A percentile compares a stretch with the other conserved stretches of the same genome.
Conservation (phyloP, 768 basidiomycete species). For the Gelatoporia subvermispora region DNA sequence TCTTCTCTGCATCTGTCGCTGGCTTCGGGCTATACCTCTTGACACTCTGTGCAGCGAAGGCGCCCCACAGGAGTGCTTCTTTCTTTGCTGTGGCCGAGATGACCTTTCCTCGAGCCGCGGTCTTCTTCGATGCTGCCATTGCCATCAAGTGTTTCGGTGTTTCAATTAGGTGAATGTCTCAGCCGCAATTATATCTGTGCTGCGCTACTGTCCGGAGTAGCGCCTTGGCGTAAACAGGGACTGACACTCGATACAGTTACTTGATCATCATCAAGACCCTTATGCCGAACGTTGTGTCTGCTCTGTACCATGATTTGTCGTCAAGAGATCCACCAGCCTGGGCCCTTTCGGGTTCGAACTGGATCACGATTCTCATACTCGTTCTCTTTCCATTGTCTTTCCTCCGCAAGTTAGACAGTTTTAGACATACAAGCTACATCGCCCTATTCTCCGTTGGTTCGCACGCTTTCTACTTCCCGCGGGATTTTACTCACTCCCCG, state of each 20-base stretch:
- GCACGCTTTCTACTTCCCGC: conserved; percentile 22
- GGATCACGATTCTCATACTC: conserved; percentile 77
- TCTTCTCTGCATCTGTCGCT: conserved; percentile 71
- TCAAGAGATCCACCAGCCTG: conserved; percentile 68
- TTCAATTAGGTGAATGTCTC: conserved; percentile 66
- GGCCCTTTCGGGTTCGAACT: conserved; percentile 72
- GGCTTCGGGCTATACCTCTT: conserved; percentile 88
- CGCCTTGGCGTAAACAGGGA: not conserved
- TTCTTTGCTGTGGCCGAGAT: conserved; percentile 82
- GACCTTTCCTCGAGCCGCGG: conserved; percentile 83
- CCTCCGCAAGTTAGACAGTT: conserved; percentile 75
- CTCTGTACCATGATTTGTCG: conserved; percentile 75
- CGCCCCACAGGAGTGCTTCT: conserved; percentile 70
- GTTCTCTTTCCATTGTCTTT: conserved; percentile 79
- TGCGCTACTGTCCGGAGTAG: not conserved
- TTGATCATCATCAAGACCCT: conserved; percentile 90
- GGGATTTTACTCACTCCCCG: not conserved
- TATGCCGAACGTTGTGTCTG: conserved; percentile 84
- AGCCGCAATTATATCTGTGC: not conserved
- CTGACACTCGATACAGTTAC: conserved; percentile 45
- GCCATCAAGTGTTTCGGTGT: conserved; percentile 97
- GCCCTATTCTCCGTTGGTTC: conserved; percentile 85
- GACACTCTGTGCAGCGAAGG: conserved; percentile 72
- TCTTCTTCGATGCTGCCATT: conserved; percentile 92
- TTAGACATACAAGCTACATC: conserved; percentile 88